Base-by-base conservation (phyloP, 345 rosid genomes). In the Gynandropsis gynandra region DNA sequence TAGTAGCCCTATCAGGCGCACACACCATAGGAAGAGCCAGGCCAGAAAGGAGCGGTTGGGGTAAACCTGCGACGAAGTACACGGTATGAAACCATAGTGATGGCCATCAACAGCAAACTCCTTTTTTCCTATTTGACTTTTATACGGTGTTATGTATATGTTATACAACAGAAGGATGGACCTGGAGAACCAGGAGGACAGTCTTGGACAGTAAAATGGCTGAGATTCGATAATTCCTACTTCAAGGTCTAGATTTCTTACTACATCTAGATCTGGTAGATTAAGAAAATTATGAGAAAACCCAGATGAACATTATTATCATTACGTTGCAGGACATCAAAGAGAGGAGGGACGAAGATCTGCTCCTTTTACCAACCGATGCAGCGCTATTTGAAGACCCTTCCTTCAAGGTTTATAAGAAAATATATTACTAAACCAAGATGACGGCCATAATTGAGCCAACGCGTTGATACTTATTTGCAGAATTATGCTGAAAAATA, bases 101-200 rank as follows among this genome's bases (percentile, higher is more conserved):
- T 24, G 29, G 29, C 29, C 29, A 24, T 24, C 3, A 19, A 12
- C 32, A 15, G 11, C 14, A 10, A 39, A 17, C 40, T 65, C 9
- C 37, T 1, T 46, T 53, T 0, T 12, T 4, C 9, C 17, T 6
- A 8, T 32, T 33, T 46, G 51, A 21, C 19, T 5, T 56, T 50
- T 33, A 24, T 19, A 20, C 56, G 20, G 42, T 34, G 32, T 40
- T 49, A 64, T 36, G 55, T 7, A 34, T 34, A 58, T 47, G 35
- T 27, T 60, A 29, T 29, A 41, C 68, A 56, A 58, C 95, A 90
- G 98, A 83, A 87, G 80, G 67, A 76, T 57, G 96, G 98, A 21
- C 98, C 95, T 1, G 98, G 95, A 68, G 96, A 92, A 72, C 79
- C 95, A 56, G 95, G 96, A 61, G 98, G 98, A 71, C 96, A 86